phyloP scores from a whole-genome alignment of 1,284 basidiomycete species.

The Kwoniella shivajii region DNA sequence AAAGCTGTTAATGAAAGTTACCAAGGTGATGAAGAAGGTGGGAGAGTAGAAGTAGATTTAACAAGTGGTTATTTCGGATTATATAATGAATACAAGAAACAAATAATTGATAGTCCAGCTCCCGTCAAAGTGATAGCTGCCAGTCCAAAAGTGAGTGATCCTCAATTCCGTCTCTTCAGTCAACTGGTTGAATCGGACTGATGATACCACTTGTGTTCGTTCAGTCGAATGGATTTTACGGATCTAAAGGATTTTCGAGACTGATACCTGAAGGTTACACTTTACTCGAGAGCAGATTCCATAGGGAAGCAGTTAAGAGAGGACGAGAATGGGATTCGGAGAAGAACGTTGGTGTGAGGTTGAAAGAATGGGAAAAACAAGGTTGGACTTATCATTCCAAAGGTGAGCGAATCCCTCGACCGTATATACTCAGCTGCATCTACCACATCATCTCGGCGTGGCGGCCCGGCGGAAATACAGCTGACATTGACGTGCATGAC shows the following conservation, averaged over 20 bases:
- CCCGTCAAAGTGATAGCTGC: conserved; percentile 79
- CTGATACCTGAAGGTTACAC: conserved; percentile 96
- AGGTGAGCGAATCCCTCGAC: conserved; percentile 60
- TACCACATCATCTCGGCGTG: no score
- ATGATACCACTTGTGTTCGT: not conserved
- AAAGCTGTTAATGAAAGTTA: conserved; percentile 36
- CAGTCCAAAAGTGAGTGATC: conserved; percentile 71
- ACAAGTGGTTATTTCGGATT: conserved; percentile 96
- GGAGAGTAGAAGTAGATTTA: conserved; percentile 59
- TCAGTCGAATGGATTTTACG: conserved; percentile 84
- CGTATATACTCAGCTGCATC: not conserved
- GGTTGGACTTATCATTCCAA: conserved; percentile 99
- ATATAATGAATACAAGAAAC: conserved; percentile 75
- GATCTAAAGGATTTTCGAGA: conserved; percentile 82
- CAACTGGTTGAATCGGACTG: not conserved
- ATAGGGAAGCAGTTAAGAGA: conserved; percentile 64
- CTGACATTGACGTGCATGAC: no score
- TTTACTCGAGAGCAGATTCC: conserved; percentile 79
- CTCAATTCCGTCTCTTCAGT: no score
- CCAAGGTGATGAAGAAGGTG: conserved; percentile 15
- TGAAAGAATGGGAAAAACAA: conserved; percentile 83
- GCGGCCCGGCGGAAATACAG: no score
- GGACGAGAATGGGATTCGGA: conserved; percentile 59
- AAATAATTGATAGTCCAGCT: conserved; percentile 63
- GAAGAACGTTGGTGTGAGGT: conserved; percentile 61